Conservation (phyloP, 345 rosid species). For the Arabidopsis suecica region DNA sequence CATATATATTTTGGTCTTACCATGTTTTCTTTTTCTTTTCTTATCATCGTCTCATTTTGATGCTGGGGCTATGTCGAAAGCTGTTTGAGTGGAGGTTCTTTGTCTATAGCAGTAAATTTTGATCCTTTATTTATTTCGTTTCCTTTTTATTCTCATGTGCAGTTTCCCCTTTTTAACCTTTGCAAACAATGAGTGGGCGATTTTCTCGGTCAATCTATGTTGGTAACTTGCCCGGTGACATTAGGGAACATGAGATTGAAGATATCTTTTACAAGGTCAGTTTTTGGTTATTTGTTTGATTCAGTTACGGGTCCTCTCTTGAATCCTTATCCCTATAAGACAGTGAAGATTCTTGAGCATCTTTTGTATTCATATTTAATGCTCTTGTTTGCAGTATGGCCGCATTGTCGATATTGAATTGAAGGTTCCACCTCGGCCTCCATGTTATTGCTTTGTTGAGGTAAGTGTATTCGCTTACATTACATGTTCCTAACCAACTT, state of each 20-base stretch:
- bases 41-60: conserved; percentile 35
- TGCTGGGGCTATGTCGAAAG: conserved; percentile 47
- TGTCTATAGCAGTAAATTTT: conserved; percentile 34
- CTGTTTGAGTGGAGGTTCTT: conserved; percentile 42
- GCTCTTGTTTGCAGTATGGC: conserved; percentile 65
- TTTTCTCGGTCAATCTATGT: conserved; percentile 97
- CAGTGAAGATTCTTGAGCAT: neutral
- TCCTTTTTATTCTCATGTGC: conserved; percentile 29
- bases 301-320: neutral
- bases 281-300: conserved; percentile 24
- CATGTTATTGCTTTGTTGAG: conserved; percentile 97
- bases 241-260: conserved; percentile 86
- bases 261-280: conserved; percentile 95
- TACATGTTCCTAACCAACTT: neutral
- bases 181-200: conserved; percentile 83
- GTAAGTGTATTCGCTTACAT: conserved; percentile 41
- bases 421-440: conserved; percentile 97
- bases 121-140: conserved; percentile 28
- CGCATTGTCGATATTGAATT: conserved; percentile 88
- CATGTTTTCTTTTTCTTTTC: conserved; percentile 16
- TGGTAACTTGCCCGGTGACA: conserved; percentile 93
- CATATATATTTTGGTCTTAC: conserved; percentile 53
- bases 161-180: conserved; percentile 36
- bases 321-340: neutral
- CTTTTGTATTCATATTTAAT: neutral